Evolutionary conservation across 1,284 basidiomycete genomes (phyloP).

Genomic region (Leccinum variabile): DNA sequence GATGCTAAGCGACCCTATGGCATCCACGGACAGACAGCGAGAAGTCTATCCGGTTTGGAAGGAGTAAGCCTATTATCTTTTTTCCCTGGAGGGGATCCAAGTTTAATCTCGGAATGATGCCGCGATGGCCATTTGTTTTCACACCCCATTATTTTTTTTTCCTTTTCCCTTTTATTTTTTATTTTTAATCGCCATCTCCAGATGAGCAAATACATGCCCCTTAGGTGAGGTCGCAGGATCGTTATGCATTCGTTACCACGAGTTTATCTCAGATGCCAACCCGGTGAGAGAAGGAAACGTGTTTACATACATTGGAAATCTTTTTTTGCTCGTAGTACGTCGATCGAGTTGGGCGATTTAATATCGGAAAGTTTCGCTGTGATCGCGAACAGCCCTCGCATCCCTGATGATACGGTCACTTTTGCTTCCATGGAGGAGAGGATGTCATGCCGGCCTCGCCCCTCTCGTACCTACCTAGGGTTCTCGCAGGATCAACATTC

Average conservation of each 20-base stretch:
- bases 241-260: constrained; percentile 29
- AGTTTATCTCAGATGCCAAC: constrained; percentile 34
- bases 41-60: constrained; percentile 29
- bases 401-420: constrained; percentile 2
- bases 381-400: constrained; percentile 14
- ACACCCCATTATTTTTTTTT: constrained; percentile 16
- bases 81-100: constrained; percentile 20
- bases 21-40: constrained; percentile 12
- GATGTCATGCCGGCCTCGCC: background rate
- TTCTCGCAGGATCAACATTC: constrained; percentile 11
- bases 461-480: constrained; percentile 17
- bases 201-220: constrained; percentile 27
- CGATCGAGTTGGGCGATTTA: constrained; percentile 32
- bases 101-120: constrained; percentile 24
- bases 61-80: constrained; percentile 21
- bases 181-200: constrained; percentile 9
- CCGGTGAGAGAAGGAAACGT: constrained; percentile 21
- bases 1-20: constrained; percentile 11
- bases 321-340: constrained; percentile 13
- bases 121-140: constrained; percentile 21
- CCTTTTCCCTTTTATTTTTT: constrained; percentile 1
- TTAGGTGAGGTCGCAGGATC: constrained; percentile 30
- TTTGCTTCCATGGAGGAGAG: constrained; percentile 16
- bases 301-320: constrained; percentile 11
- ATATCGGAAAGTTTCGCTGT: constrained; percentile 25